Percentiles rank a stretch among this genome's conserved stretches.
phyloP scores from a whole-genome alignment of 2,329 filamentous ascomycete genomes.

The Penicillium sp. region DNA sequence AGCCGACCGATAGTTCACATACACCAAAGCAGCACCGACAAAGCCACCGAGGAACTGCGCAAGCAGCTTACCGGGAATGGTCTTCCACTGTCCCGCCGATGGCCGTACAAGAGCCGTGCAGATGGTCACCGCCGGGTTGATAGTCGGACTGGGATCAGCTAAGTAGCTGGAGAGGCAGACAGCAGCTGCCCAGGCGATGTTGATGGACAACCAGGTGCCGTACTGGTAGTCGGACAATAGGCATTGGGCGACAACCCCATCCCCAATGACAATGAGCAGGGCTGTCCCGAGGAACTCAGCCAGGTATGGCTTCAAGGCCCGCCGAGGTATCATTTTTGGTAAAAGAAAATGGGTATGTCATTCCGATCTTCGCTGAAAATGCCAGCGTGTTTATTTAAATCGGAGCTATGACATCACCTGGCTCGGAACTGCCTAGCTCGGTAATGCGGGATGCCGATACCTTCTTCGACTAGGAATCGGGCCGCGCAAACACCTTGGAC shows the following conservation, averaged over 20 bases:
- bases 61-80: background rate
- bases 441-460: background rate
- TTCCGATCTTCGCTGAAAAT: background rate
- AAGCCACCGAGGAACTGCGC: background rate
- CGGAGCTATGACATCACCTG: background rate
- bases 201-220: constrained; percentile 36
- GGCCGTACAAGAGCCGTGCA: background rate
- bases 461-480: background rate
- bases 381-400: background rate
- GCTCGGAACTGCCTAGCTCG: background rate
- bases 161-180: constrained; percentile 31
- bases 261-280: constrained; percentile 32
- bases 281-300: constrained; percentile 35
- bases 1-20: background rate
- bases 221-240: constrained; percentile 33
- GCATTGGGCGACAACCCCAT: constrained; percentile 33
- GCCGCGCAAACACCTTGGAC: too few species aligned
- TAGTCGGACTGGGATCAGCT: constrained; percentile 3
- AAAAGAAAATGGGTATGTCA: background rate
- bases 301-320: background rate
- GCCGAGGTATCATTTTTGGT: background rate
- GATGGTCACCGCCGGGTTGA: background rate
- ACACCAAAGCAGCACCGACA: background rate
- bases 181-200: constrained; percentile 32
- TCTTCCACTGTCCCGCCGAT: background rate